phyloP scores from a whole-genome alignment of 2,329 filamentous ascomycete species.

The Graphilbum ipis-grandicollis region DNA sequence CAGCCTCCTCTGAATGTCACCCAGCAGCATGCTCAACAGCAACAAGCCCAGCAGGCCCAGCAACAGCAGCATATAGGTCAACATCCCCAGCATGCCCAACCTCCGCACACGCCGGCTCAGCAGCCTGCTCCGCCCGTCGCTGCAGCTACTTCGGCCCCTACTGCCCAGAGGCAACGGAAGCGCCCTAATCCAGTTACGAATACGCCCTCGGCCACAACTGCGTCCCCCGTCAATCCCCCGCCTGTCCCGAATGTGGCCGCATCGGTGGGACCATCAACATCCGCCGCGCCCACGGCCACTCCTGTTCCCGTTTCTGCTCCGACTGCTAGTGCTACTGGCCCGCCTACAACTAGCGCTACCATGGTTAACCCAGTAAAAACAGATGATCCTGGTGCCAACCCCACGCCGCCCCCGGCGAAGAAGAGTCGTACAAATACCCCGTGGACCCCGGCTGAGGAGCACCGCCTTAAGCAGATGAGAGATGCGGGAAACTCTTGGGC shows the following conservation, averaged over 20 bases:
- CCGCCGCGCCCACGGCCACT: slow-evolving; percentile 20
- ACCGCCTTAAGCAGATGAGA: slow-evolving; percentile 82
- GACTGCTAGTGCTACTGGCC: slow-evolving; percentile 5
- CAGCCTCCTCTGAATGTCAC: slow-evolving; percentile 19
- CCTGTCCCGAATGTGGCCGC: slow-evolving; percentile 10
- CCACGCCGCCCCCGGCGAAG: slow-evolving; percentile 47
- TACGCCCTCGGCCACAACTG: slow-evolving; percentile 9
- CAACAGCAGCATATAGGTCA: slow-evolving; percentile 18
- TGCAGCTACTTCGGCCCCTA: slow-evolving; percentile 13
- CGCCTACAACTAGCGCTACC: slow-evolving; percentile 2
- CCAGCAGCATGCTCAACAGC: slow-evolving; percentile 17
- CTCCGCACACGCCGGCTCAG: slow-evolving; percentile 6
- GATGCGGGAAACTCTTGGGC: slow-evolving; percentile 91
- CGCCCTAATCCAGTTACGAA: slow-evolving; percentile 17
- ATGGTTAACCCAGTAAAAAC: not conserved
- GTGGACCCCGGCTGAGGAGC: slow-evolving; percentile 90
- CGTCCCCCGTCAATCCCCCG: slow-evolving; percentile 9
- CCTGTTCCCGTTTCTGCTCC: slow-evolving; percentile 8
- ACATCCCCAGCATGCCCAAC: slow-evolving; percentile 13
- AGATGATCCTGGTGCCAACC: slow-evolving; percentile 17
- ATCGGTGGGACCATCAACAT: slow-evolving; percentile 10
- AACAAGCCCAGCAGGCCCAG: slow-evolving; percentile 16
- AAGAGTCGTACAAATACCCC: slow-evolving; percentile 97
- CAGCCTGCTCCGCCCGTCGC: slow-evolving; percentile 4
- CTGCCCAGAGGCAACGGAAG: slow-evolving; percentile 20